These are phyloP conservation scores for Beverwykella pulmonaria DNA, from an alignment of 495 filamentous ascomycete genomes.

Conservation along the genomic window DNA sequence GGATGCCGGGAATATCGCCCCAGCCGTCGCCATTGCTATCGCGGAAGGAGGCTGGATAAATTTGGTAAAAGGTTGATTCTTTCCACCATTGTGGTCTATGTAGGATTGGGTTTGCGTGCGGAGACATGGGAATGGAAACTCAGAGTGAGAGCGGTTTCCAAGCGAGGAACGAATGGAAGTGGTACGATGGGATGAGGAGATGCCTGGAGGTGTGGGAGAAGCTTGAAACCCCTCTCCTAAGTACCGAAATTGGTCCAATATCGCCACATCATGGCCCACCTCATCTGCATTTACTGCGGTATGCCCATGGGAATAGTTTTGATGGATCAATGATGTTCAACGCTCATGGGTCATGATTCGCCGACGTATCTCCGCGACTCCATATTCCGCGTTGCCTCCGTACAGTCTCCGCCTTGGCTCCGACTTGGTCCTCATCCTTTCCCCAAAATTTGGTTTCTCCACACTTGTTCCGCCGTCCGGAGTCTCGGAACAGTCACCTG, in stretches of 20 bases:
- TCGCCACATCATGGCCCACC: not conserved
- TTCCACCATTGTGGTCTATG: conserved; percentile 40
- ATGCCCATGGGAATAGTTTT: not conserved
- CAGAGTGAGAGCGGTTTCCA: not conserved
- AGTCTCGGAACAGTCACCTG: not conserved
- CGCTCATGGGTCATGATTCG: conserved; percentile 2
- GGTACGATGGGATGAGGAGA: not conserved
- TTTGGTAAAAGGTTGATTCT: conserved; percentile 43
- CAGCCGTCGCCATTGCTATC: conserved; percentile 41
- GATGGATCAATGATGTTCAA: not conserved
- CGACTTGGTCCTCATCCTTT: conserved; percentile 18
- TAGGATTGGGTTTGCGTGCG: conserved; percentile 4
- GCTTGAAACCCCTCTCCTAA: not conserved
- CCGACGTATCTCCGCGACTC: not conserved
- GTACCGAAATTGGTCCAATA: not conserved
- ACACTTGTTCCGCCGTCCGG: not conserved
- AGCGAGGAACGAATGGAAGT: not conserved
- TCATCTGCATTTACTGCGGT: not conserved
- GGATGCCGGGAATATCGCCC: conserved; percentile 36
- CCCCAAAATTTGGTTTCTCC: not conserved
- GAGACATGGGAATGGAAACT: conserved; percentile 13
- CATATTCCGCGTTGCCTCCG: not conserved
- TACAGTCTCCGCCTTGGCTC: conserved; percentile 14
- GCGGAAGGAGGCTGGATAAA: conserved; percentile 44
- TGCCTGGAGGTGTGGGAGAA: not conserved